Base-by-base conservation (phyloP, 2,329 filamentous ascomycete genomes). In the Pestalotiopsis sp. region DNA sequence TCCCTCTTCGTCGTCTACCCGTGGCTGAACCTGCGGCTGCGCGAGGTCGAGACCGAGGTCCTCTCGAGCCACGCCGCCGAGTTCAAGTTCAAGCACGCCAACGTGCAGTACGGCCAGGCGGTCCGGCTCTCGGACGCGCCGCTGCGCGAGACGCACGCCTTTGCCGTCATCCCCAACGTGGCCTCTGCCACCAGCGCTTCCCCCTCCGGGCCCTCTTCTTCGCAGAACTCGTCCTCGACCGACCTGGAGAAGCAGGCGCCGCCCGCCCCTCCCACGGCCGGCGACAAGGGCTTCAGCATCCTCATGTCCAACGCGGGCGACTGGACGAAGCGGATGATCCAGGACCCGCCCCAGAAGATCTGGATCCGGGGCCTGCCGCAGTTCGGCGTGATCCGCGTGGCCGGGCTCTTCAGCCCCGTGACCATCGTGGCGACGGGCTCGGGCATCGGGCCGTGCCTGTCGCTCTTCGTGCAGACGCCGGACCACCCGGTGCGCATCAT, bases 281-380 rank as follows among this genome's bases (percentile, higher is more conserved):
- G n/a, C n/a, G n/a, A 31, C 27, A 56, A 82, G 67, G 83, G 82
- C 20, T 90, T 88, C 78, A 88, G 86, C 1, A 80, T 87, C 36
- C 78, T 92, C 36, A 82, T 92, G 38, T 90, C 88, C 65, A 87
- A 86, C 68, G 89, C 88, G 11, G 90, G 90, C 7, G 89, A 92
- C 79, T 92, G 90, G 89, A 92, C 90, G 0, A 77, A 79, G 2
- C 79, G 81, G 49, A 82, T 86, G 63, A 91, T 92, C 77, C 77
- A 82, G 45, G 78, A 83, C 52, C 86, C 86, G 9, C 88, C 88
- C 0, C 82, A 80, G 0, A 77, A 84, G 63, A 79, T 91, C 52
- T 92, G 87, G 86, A 85, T 86, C 64, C 85, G 88, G n/a, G 89
- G 89, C 1, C 82, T 88, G 1, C 87, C 89, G 3, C 82, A 85